phyloP scores from a whole-genome alignment of 148 eudicot species.

The Agrostemma githago region DNA sequence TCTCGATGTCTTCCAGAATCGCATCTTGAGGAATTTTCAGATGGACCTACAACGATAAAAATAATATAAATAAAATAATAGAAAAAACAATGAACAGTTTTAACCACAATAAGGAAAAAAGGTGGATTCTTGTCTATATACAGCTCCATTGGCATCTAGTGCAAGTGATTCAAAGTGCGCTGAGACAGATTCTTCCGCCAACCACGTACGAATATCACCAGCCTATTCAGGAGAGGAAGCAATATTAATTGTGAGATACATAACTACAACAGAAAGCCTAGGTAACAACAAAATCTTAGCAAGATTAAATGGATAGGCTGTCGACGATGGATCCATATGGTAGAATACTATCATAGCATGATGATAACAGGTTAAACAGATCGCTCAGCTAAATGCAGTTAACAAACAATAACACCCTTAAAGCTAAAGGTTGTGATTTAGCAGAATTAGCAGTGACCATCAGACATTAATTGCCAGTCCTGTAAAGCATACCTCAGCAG shows the following conservation, averaged over 20 bases:
- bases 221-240: constrained; percentile 38
- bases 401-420: background rate
- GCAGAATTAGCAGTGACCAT: background rate
- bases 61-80: too few relatives aligned
- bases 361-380: background rate
- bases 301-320: constrained; percentile 1
- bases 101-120: constrained; percentile 17
- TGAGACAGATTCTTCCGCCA: constrained; percentile 58
- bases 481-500: constrained; percentile 27
- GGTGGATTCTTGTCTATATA: constrained; percentile 30
- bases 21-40: constrained; percentile 56
- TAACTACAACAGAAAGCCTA: background rate
- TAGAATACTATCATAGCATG: constrained; percentile 6
- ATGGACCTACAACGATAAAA: constrained; percentile 46
- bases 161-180: constrained; percentile 78
- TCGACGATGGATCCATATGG: background rate
- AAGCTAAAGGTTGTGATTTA: constrained; percentile 1
- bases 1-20: constrained; percentile 57
- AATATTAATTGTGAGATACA: background rate
- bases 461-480: background rate
- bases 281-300: constrained; percentile 2
- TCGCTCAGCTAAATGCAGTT: background rate
- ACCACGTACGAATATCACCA: constrained; percentile 59
- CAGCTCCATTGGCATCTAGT: constrained; percentile 66
- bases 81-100: constrained; percentile 12